Evolutionary conservation across 495 filamentous ascomycete genomes (phyloP).

Genomic region (Annulohypoxylon stygium): DNA sequence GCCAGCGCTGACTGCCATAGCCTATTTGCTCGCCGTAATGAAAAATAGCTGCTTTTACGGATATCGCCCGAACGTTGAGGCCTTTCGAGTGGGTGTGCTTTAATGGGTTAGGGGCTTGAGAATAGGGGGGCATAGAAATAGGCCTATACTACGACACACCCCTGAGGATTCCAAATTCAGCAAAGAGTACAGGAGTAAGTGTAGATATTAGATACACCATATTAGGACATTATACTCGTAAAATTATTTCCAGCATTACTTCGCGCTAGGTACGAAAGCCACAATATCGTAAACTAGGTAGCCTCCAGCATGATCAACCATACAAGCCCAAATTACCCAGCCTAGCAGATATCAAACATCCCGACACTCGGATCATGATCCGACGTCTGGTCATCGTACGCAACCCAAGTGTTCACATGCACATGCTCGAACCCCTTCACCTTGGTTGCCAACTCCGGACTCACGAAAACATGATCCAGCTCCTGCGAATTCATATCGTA

Average conservation of each 20-base stretch:
- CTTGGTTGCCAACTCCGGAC: slow-evolving; percentile 50
- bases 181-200: not conserved
- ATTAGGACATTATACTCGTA: not conserved
- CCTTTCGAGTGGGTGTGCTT: not conserved
- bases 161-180: not conserved
- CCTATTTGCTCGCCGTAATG: not conserved
- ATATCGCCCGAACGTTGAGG: not conserved
- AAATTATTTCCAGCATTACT: not conserved
- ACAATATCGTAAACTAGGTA: not conserved
- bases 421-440: slow-evolving; percentile 67
- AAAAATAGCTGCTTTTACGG: not conserved
- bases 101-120: not conserved
- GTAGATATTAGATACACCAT: not conserved
- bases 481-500: slow-evolving; percentile 68
- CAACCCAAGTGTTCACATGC: slow-evolving; percentile 72
- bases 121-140: slow-evolving; percentile 1
- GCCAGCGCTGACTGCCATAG: not conserved
- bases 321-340: not conserved
- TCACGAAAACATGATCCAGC: slow-evolving; percentile 73
- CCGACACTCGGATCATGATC: slow-evolving; percentile 74
- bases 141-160: not conserved
- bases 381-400: slow-evolving; percentile 57
- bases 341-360: slow-evolving; percentile 64
- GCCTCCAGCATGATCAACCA: not conserved
- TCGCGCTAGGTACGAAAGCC: not conserved